Evolutionary conservation across 495 filamentous ascomycete species (phyloP).

Genomic region (Aspergillus sclerotiicarbonarius): DNA sequence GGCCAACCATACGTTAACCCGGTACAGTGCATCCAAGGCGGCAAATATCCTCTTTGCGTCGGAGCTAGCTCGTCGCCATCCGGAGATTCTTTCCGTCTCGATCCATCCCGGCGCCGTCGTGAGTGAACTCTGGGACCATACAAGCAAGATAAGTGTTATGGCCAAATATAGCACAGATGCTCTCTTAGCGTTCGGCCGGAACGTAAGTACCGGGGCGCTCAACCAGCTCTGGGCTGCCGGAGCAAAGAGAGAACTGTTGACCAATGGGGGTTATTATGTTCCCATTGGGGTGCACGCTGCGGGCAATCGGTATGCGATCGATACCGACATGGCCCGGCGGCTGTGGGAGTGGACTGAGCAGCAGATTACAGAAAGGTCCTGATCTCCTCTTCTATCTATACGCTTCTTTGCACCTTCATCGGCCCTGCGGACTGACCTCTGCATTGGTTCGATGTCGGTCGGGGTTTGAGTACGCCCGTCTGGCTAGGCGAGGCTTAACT

Average conservation of each 20-base stretch:
- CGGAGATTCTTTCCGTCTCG: constrained; percentile 52
- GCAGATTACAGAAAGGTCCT: constrained; percentile 37
- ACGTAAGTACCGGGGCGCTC: constrained; percentile 46
- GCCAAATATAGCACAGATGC: constrained; percentile 26
- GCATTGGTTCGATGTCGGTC: too few relatives aligned
- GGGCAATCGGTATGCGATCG: constrained; percentile 33
- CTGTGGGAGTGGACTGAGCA: constrained; percentile 66
- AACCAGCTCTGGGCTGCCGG: constrained; percentile 62
- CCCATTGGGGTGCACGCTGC: constrained; percentile 48
- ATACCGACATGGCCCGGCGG: constrained; percentile 47
- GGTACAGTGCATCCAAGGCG: constrained; percentile 63
- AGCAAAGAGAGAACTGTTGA: constrained; percentile 29
- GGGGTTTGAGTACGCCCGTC: too few relatives aligned
- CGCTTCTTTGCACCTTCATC: too few relatives aligned
- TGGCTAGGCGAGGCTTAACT: too few relatives aligned
- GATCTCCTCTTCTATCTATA: neutral
- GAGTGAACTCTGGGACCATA: constrained; percentile 50
- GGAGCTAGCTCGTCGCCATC: constrained; percentile 61
- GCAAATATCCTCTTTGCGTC: constrained; percentile 59
- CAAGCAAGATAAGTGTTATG: constrained; percentile 25
- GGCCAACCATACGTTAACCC: constrained; percentile 17
- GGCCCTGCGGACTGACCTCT: too few relatives aligned
- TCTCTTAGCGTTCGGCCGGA: constrained; percentile 25
- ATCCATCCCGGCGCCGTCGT: constrained; percentile 67
- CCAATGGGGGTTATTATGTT: constrained; percentile 56